phyloP scores from a whole-genome alignment of 306 rosid species.

The Cercis canadensis region DNA sequence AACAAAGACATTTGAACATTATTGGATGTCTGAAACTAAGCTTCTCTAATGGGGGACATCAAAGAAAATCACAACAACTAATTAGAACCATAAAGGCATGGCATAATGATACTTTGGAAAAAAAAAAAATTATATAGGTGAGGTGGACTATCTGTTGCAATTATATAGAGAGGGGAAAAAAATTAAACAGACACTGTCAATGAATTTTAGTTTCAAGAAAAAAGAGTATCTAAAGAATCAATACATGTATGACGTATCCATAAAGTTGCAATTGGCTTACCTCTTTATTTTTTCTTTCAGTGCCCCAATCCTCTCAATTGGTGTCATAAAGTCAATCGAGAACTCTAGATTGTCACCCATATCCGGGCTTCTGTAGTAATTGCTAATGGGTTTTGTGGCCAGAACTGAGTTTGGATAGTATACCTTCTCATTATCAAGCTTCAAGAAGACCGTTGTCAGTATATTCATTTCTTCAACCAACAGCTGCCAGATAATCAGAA shows the following conservation, averaged over 20 bases:
- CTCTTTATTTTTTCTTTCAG: conserved; percentile 60
- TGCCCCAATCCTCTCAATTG: conserved; percentile 71
- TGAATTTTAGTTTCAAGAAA: not conserved
- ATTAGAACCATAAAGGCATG: too few relatives aligned
- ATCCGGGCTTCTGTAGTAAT: conserved; percentile 86
- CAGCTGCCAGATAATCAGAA: conserved; percentile 54
- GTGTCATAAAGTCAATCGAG: conserved; percentile 69
- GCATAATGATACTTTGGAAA: too few relatives aligned
- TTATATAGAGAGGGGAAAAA: too few relatives aligned
- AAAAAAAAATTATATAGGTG: too few relatives aligned
- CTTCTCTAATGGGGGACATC: too few relatives aligned
- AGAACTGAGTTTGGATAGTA: conserved; percentile 86
- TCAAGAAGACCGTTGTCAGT: conserved; percentile 84
- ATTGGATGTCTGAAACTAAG: too few relatives aligned
- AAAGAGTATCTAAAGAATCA: not conserved
- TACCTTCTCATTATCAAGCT: conserved; percentile 82
- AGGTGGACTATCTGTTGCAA: too few relatives aligned
- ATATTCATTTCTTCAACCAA: conserved; percentile 97
- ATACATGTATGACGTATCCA: conserved; percentile 7
- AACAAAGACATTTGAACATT: conserved; percentile 32
- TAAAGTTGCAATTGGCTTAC: conserved; percentile 47
- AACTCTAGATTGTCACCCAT: conserved; percentile 75
- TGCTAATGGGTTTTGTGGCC: conserved; percentile 84
- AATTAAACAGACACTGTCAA: too few relatives aligned
- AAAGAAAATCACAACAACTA: too few relatives aligned